phyloP scores from a whole-genome alignment of 257 asterid genomes.

The Jacaranda mimosifolia region DNA sequence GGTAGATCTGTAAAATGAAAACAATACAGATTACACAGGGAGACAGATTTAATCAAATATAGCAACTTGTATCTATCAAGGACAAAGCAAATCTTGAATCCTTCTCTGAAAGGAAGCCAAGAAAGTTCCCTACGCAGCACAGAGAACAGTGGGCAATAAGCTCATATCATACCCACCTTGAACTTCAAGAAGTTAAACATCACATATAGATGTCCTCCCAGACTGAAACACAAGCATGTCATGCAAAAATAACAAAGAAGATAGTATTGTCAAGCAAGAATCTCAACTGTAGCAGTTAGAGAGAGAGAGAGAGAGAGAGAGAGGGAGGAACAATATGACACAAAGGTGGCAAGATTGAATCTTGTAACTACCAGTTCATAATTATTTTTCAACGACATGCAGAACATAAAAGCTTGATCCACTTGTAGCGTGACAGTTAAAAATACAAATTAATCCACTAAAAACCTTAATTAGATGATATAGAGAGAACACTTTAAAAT shows the following conservation, averaged over 20 bases:
- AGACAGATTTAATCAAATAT: not conserved
- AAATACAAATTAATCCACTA: not conserved
- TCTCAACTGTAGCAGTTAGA: constrained; percentile 5
- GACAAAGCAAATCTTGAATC: not conserved
- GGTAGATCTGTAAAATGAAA: constrained; percentile 41
- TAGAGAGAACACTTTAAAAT: not conserved
- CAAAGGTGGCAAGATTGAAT: constrained; percentile 1
- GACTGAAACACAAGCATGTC: not conserved
- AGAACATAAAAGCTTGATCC: constrained; percentile 15
- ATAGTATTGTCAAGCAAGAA: not conserved
- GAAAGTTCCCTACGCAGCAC: not conserved
- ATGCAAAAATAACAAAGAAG: not conserved
- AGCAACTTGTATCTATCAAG: not conserved
- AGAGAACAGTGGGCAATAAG: constrained; percentile 1
- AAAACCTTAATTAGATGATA: not conserved
- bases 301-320: not conserved
- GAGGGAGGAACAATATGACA: not conserved
- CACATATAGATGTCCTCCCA: not conserved
- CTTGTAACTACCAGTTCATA: constrained; percentile 16
- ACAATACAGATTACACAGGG: not conserved
- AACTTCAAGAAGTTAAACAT: constrained; percentile 9
- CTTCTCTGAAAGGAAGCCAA: no score
- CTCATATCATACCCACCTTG: not conserved
- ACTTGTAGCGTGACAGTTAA: constrained; percentile 7
- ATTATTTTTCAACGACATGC: not conserved